A percentile compares a stretch with the other conserved stretches of the same genome.
These are phyloP conservation scores for Nitzschia putrida DNA, from an alignment of 108 stramenopile species.

Conservation along the genomic window DNA sequence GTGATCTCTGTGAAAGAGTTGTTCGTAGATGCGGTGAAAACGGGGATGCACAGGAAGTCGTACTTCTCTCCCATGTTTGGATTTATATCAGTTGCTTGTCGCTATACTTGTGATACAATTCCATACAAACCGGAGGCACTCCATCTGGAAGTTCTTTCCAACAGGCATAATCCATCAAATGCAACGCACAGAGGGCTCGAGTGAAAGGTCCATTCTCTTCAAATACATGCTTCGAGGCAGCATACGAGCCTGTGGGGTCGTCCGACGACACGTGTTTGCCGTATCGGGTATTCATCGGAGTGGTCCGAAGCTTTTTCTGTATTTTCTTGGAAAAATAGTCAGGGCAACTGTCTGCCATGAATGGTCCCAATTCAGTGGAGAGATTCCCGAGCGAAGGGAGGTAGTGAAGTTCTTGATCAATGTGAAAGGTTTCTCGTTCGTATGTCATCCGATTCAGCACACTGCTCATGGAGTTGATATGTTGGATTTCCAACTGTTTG, in stretches of 20 bases:
- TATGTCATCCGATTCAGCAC: conserved; percentile 11
- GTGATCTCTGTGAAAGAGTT: too few species aligned
- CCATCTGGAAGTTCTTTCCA: conserved; percentile 43
- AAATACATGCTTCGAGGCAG: conserved; percentile 38
- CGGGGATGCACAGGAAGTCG: too few species aligned
- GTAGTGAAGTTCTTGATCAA: conserved; percentile 5
- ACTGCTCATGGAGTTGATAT: conserved; percentile 35
- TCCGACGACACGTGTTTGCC: conserved; percentile 19
- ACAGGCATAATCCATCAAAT: conserved; percentile 49
- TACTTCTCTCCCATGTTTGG: too few species aligned
- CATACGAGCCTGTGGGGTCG: conserved; percentile 28
- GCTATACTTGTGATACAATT: conserved; percentile 2
- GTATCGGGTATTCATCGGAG: not conserved
- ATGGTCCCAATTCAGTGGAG: conserved; percentile 15
- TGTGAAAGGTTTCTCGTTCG: not conserved
- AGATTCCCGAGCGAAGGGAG: conserved; percentile 29
- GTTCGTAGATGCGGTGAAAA: too few species aligned
- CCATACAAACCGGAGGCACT: conserved; percentile 16
- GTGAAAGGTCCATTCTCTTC: not conserved
- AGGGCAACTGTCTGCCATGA: conserved; percentile 25
- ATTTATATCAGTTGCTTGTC: not conserved
- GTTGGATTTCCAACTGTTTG: conserved; percentile 1
- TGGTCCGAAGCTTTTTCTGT: not conserved
- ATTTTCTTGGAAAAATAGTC: not conserved
- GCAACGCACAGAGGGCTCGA: conserved; percentile 30